Evolutionary conservation across 768 basidiomycete genomes (phyloP), one percentile per base, ranked within the genome.

Genomic region (Vishniacozyma victoriae): DNA sequence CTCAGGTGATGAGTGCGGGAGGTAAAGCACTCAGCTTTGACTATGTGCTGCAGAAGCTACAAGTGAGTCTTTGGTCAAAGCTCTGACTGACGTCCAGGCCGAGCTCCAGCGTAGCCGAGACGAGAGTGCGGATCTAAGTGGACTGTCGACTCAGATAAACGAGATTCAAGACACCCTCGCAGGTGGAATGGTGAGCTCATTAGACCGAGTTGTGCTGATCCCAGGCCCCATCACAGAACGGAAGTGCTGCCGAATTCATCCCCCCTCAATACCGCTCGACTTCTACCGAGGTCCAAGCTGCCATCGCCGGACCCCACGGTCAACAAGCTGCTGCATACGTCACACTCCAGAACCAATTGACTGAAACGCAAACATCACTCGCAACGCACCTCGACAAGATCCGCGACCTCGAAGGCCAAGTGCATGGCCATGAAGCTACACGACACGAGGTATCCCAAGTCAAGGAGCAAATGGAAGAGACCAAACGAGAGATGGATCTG

Each of bases 61-160:
- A 96, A 69, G 72, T 71, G 41, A 51, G 70, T 50, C n/a, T 5
- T 11, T 29, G 4, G 18, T 15, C 2, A 14, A 35, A n/a, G 16
- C 11, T 20, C 5, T 18, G n/a, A n/a, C n/a, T n/a, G n/a, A n/a
- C n/a, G n/a, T 19, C 3, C 11, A 75, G 72, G 82, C 83, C 55
- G 92, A 97, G 68, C 80, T 97, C n/a, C 85, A 86, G 74, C 95
- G 93, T 75, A 90, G 87, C 62, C 81, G 88, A 15, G 93, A 97
- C 66, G 95, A 92, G 0, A 87, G 88, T 13, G 77, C 83, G 0
- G 92, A 97, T 64, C 76, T 99, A 3, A 81, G 83, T 53, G 80
- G 80, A 0, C 74, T 96, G 25, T 84, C 80, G 14, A 79, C 79
- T 12, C 78, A 86, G 3, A 87, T 99, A 80, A 80, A 76, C 35